These are phyloP conservation scores for Lophiotrema nucula DNA, from an alignment of 495 filamentous ascomycete species.

Conservation along the genomic window DNA sequence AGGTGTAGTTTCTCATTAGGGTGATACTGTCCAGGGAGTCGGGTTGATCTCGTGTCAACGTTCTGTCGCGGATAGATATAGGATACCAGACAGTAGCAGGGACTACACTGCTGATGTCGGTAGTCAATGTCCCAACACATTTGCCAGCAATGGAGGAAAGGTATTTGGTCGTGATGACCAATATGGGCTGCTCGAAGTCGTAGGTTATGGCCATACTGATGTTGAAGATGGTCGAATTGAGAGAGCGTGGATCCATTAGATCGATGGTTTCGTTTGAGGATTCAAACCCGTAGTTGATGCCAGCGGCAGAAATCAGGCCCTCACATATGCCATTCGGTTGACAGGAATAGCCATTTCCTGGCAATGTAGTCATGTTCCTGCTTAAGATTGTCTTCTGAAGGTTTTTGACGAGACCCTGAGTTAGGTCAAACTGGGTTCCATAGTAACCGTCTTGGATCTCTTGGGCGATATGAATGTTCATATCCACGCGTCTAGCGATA, in stretches of 20 bases:
- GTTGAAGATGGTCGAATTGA: constrained; percentile 14
- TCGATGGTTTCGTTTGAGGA: constrained; percentile 1
- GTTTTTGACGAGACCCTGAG: background rate
- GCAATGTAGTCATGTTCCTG: background rate
- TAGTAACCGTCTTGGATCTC: constrained; percentile 17
- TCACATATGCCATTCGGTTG: constrained; percentile 14
- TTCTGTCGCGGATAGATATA: constrained; percentile 13
- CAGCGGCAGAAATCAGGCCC: constrained; percentile 11
- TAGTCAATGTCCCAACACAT: constrained; percentile 18
- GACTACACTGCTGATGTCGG: constrained; percentile 25
- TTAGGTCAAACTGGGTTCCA: constrained; percentile 1
- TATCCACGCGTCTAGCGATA: constrained; percentile 7
- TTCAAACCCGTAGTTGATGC: constrained; percentile 21
- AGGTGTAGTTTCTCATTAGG: constrained; percentile 20
- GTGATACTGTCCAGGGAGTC: background rate
- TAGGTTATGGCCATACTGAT: constrained; percentile 12
- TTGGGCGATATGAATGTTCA: constrained; percentile 22
- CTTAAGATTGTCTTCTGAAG: constrained; percentile 6
- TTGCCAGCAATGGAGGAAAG: constrained; percentile 7
- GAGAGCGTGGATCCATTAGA: background rate
- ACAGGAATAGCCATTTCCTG: background rate
- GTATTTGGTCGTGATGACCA: constrained; percentile 14
- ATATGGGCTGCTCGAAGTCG: constrained; percentile 10
- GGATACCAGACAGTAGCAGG: constrained; percentile 23
- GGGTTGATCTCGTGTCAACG: constrained; percentile 4